Conservation (phyloP, 139 green algal genomes). For the Micractinium conductrix region DNA sequence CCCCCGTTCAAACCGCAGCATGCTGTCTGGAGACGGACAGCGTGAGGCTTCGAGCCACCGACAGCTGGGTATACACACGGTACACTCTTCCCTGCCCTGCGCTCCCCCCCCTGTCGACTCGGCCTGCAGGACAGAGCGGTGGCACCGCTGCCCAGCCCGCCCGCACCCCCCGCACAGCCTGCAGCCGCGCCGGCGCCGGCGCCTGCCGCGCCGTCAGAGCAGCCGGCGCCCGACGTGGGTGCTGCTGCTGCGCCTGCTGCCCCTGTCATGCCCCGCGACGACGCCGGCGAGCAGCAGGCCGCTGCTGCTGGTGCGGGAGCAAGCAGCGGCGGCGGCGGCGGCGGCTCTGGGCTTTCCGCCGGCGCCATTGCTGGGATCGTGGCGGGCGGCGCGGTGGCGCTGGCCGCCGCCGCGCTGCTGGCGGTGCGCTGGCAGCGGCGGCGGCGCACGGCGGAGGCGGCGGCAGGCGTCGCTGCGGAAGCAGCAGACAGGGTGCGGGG, state of each 20-base stretch:
- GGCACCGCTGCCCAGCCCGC: not conserved
- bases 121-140: not conserved
- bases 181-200: not conserved
- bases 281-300: no score
- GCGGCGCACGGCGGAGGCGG: no score
- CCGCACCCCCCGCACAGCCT: not conserved
- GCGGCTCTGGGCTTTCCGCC: not conserved
- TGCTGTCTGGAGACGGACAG: no score
- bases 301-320: no score
- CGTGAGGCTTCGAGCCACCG: no score
- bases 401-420: not conserved
- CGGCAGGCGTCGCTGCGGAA: not conserved
- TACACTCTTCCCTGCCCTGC: no score
- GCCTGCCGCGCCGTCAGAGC: not conserved
- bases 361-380: slow-evolving; percentile 13
- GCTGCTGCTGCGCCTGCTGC: not conserved
- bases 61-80: no score
- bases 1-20: no score
- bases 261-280: no score
- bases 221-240: not conserved
- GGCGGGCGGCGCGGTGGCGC: not conserved
- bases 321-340: not conserved
- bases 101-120: no score
- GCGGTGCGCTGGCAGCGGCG: no score
- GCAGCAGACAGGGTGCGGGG: not conserved